These are phyloP conservation scores for Tylopilus sp. DNA, from an alignment of 1,284 basidiomycete species.

Conservation along the genomic window DNA sequence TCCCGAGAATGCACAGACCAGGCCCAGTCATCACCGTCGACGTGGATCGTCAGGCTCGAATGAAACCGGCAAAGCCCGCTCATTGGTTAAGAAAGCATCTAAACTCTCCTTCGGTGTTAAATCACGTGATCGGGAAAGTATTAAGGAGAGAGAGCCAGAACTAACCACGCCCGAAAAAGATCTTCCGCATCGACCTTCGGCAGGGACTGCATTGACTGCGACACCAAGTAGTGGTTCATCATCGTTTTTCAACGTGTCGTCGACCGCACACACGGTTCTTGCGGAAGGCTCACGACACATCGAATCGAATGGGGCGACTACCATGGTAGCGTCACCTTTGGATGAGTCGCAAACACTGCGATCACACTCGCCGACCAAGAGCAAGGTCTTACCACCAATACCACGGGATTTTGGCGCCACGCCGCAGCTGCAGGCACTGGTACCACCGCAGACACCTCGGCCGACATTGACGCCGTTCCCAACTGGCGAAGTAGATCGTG, in stretches of 20 bases:
- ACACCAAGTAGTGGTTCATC: slow-evolving; percentile 81
- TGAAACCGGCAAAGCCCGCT: slow-evolving; percentile 62
- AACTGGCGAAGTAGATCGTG: slow-evolving; percentile 72
- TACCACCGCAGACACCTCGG: slow-evolving; percentile 40
- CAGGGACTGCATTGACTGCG: slow-evolving; percentile 63
- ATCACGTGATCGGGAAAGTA: slow-evolving; percentile 50
- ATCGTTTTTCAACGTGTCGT: slow-evolving; percentile 82
- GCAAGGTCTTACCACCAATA: slow-evolving; percentile 78
- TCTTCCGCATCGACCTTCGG: slow-evolving; percentile 63
- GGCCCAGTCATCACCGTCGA: slow-evolving; percentile 56
- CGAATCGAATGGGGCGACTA: slow-evolving; percentile 34
- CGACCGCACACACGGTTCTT: slow-evolving; percentile 61
- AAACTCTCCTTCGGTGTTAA: slow-evolving; percentile 75
- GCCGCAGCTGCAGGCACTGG: slow-evolving; percentile 16
- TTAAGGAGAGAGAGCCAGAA: slow-evolving; percentile 55
- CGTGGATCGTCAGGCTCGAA: slow-evolving; percentile 61
- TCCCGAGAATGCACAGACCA: slow-evolving; percentile 48
- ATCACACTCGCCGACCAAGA: slow-evolving; percentile 55
- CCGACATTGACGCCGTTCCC: slow-evolving; percentile 57
- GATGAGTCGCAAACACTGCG: slow-evolving; percentile 48
- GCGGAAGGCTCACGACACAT: slow-evolving; percentile 46
- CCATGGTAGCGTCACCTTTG: slow-evolving; percentile 44
- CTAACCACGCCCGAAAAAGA: slow-evolving; percentile 54
- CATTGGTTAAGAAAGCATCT: slow-evolving; percentile 77
- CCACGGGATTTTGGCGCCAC: slow-evolving; percentile 69